Evolutionary conservation across 192 early-diverging fungal species (phyloP).

Genomic region (Blastocladiella britannica): DNA sequence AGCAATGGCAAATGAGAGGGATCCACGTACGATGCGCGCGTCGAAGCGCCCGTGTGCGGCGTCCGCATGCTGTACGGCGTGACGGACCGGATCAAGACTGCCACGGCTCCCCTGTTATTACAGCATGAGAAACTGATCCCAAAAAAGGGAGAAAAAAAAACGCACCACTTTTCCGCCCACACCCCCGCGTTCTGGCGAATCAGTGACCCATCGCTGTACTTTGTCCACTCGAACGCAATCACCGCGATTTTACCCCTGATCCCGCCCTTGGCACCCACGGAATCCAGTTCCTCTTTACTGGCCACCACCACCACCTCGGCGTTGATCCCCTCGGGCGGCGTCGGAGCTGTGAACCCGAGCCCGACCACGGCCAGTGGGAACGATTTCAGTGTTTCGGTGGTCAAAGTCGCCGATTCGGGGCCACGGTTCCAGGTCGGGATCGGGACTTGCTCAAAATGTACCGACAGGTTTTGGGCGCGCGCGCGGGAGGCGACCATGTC

Average conservation of each 20-base stretch:
- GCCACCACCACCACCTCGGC: conserved; percentile 27
- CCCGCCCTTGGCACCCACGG: conserved; percentile 10
- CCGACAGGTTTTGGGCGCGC: background rate
- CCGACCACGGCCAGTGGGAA: conserved; percentile 26
- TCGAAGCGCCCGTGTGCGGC: conserved; percentile 26
- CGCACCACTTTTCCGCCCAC: conserved; percentile 18
- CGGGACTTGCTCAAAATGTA: background rate
- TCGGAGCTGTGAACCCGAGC: conserved; percentile 24
- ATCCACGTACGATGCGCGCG: conserved; percentile 5
- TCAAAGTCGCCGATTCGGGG: conserved; percentile 27
- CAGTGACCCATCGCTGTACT: conserved; percentile 5
- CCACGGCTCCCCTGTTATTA: conserved; percentile 30
- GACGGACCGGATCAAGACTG: conserved; percentile 26
- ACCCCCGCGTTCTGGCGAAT: conserved; percentile 14
- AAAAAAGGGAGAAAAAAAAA: no score
- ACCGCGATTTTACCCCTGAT: conserved; percentile 26
- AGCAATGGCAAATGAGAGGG: no score
- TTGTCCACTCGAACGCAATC: conserved; percentile 20
- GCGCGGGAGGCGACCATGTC: no score
- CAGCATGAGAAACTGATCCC: no score
- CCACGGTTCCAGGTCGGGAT: conserved; percentile 29
- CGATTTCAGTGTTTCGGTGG: conserved; percentile 20
- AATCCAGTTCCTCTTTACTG: conserved; percentile 24
- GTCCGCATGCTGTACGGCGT: conserved; percentile 20
- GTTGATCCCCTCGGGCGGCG: conserved; percentile 17